phyloP scores from a whole-genome alignment of 768 basidiomycete species.

The Suillus paluster region DNA sequence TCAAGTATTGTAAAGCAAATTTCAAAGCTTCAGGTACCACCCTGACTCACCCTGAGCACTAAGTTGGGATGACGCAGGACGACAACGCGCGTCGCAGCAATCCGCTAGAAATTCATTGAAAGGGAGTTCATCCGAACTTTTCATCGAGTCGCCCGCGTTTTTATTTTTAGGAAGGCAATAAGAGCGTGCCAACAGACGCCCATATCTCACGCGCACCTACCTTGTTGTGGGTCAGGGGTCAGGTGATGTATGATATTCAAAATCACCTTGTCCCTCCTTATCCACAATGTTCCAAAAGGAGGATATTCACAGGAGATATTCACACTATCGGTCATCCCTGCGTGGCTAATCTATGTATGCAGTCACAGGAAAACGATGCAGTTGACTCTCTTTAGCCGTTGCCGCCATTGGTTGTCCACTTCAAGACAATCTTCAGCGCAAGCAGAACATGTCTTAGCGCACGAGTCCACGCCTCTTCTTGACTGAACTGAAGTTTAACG shows the following conservation, averaged over 20 bases:
- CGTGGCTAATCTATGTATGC: no score
- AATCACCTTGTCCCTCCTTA: background rate
- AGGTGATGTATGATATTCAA: background rate
- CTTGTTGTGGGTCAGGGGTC: no score
- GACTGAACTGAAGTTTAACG: slow-evolving; percentile 92
- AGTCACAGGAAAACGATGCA: background rate
- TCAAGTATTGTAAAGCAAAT: no score
- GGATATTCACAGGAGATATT: slow-evolving; percentile 21
- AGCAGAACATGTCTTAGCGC: slow-evolving; percentile 90
- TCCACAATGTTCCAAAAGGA: background rate
- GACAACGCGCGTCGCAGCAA: background rate
- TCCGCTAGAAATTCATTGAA: background rate
- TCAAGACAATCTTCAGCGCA: slow-evolving; percentile 85
- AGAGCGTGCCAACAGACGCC: background rate
- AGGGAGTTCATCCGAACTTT: background rate
- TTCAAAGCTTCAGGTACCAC: background rate
- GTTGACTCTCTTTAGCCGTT: slow-evolving; percentile 51
- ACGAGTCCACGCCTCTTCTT: slow-evolving; percentile 96
- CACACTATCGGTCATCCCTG: slow-evolving; percentile 10
- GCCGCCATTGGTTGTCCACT: slow-evolving; percentile 82
- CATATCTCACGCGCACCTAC: background rate
- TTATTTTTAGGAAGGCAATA: background rate
- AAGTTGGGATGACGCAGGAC: background rate
- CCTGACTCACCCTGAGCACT: background rate
- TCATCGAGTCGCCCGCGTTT: background rate